Conservation (phyloP, 2,329 filamentous ascomycete genomes). For the Atkinsonella texensis region DNA sequence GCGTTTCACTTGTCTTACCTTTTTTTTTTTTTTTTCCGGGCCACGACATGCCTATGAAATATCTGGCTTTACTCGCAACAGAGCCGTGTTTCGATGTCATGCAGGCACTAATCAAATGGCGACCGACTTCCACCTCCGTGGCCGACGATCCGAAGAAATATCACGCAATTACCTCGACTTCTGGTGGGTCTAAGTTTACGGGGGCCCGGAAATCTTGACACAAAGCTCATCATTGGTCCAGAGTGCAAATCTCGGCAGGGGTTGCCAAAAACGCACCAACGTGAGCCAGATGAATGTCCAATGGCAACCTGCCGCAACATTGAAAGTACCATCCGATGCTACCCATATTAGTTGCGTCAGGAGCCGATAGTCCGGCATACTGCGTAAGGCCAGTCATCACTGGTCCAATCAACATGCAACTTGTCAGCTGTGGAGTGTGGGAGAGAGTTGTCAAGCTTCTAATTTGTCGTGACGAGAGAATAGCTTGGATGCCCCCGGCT, state of each 20-base stretch:
- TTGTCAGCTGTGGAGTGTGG: neutral
- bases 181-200: neutral
- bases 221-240: neutral
- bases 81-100: neutral
- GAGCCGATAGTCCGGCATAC: too few relatives aligned
- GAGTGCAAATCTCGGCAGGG: neutral
- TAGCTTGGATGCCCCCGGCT: neutral
- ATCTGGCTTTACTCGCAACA: neutral
- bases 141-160: conserved; percentile 3
- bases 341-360: neutral
- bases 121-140: conserved; percentile 3
- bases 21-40: neutral
- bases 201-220: neutral
- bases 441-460: neutral
- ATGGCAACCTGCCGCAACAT: neutral
- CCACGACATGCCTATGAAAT: conserved; percentile 1
- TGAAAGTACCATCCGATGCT: neutral
- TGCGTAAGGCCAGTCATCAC: too few relatives aligned
- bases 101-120: neutral
- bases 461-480: neutral
- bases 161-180: neutral
- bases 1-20: too few relatives aligned
- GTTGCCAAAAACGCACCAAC: neutral
- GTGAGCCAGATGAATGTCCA: neutral
- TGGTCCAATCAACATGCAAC: neutral